phyloP scores from a whole-genome alignment of 225 moss, liverwort and hornwort genomes.

The Pseudisothecium myosuroides region DNA sequence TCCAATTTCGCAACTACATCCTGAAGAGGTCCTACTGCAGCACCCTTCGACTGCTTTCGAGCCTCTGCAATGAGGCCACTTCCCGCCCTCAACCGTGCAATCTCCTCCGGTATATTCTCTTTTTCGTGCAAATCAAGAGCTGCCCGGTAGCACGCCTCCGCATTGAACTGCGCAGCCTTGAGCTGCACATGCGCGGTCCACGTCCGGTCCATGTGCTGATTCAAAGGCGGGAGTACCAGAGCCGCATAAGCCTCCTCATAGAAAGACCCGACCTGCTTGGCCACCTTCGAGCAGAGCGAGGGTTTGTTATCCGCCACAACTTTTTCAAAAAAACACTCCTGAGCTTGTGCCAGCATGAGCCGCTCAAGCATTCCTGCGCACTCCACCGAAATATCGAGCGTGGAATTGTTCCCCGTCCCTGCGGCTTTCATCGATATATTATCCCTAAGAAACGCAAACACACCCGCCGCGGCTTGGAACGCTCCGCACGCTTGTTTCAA shows the following conservation, averaged over 20 bases:
- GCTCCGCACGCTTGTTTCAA: slow-evolving; percentile 94
- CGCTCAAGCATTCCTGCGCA: slow-evolving; percentile 99
- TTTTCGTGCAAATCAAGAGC: slow-evolving; percentile 92
- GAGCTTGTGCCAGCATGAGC: slow-evolving; percentile 96
- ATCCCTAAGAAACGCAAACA: slow-evolving; percentile 87
- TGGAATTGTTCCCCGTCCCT: slow-evolving; percentile 56
- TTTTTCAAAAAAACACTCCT: slow-evolving; percentile 98
- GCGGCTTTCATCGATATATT: slow-evolving; percentile 99
- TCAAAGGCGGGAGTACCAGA: slow-evolving; percentile 80
- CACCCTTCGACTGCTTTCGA: slow-evolving; percentile 70
- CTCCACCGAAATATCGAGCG: slow-evolving; percentile 91
- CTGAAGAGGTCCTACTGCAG: slow-evolving; percentile 79
- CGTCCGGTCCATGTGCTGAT: slow-evolving; percentile 91
- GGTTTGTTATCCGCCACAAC: slow-evolving; percentile 86
- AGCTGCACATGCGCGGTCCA: slow-evolving; percentile 99
- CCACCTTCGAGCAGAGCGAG: slow-evolving; percentile 86
- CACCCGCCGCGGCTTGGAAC: slow-evolving; percentile 92
- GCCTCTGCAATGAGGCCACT: slow-evolving; percentile 71
- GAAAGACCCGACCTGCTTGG: slow-evolving; percentile 91
- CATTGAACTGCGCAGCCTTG: slow-evolving; percentile 96
- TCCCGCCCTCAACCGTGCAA: slow-evolving; percentile 82
- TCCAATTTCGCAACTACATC: slow-evolving; percentile 94
- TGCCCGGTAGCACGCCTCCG: slow-evolving; percentile 89
- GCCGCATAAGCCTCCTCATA: slow-evolving; percentile 98
- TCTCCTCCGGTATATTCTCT: slow-evolving; percentile 96